Evolutionary conservation across 441 rosid species (phyloP).

Genomic region (Gossypium trilobum): DNA sequence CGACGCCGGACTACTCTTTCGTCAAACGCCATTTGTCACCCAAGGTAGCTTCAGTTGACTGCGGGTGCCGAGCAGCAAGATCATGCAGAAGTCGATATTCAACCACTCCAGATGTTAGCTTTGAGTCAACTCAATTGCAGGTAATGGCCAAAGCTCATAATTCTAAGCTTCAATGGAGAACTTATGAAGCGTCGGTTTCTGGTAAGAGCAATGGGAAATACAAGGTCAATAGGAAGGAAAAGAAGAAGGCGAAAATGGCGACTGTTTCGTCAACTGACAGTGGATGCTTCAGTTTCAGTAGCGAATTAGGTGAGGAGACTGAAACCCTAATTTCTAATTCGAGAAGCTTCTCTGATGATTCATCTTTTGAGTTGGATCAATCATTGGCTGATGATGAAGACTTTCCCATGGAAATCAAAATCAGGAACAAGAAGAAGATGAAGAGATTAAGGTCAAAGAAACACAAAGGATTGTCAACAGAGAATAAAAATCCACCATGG

Average conservation of each 20-base stretch:
- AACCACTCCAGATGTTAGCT: background rate
- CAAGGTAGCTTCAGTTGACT: background rate
- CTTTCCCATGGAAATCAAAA: background rate
- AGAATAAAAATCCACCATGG: slow-evolving; percentile 12
- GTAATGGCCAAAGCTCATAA: background rate
- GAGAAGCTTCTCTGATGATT: slow-evolving; percentile 19
- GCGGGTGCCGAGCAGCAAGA: slow-evolving; percentile 13
- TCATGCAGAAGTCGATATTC: slow-evolving; percentile 6
- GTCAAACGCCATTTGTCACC: slow-evolving; percentile 8
- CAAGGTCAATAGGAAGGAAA: background rate
- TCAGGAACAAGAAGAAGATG: slow-evolving; percentile 7
- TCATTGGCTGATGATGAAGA: background rate
- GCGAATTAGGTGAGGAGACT: slow-evolving; percentile 13
- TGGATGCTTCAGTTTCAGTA: slow-evolving; percentile 21
- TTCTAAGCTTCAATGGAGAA: background rate
- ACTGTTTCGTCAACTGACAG: slow-evolving; percentile 14
- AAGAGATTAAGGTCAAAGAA: slow-evolving; percentile 11
- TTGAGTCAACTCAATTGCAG: slow-evolving; percentile 4
- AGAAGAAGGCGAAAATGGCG: slow-evolving; percentile 2
- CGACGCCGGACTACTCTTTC: slow-evolving; percentile 27
- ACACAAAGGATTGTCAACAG: background rate
- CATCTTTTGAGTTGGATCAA: slow-evolving; percentile 15
- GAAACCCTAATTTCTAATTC: slow-evolving; percentile 15
- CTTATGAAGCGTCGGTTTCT: slow-evolving; percentile 3
- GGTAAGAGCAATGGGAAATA: slow-evolving; percentile 6